Conservation (phyloP, 148 eudicot species). For the Rhododendron vialii region DNA sequence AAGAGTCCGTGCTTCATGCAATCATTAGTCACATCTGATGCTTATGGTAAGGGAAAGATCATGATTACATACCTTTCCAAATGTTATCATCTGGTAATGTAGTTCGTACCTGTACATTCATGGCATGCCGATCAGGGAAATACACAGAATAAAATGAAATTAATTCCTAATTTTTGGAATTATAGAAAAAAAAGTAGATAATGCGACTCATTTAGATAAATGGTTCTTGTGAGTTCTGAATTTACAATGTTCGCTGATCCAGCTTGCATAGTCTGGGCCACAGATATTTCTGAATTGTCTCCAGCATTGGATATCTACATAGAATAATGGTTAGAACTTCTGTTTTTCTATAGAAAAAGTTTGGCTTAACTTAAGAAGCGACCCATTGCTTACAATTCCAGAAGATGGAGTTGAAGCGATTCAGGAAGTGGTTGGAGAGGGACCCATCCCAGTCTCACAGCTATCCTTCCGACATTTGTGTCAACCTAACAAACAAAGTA, state of each 20-base stretch:
- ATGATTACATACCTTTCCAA: constrained; percentile 55
- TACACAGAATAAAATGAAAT: not conserved
- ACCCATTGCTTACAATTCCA: constrained; percentile 40
- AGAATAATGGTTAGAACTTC: not conserved
- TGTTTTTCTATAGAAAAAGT: not conserved
- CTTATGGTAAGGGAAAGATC: not conserved
- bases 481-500: constrained; percentile 36
- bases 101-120: constrained; percentile 50
- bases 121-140: constrained; percentile 15
- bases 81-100: constrained; percentile 75
- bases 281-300: constrained; percentile 59
- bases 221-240: constrained; percentile 11
- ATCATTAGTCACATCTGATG: not conserved
- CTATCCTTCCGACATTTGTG: constrained; percentile 54
- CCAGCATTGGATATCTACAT: constrained; percentile 58
- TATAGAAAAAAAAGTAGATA: not conserved
- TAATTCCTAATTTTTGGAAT: not conserved
- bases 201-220: not conserved
- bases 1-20: not conserved
- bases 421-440: constrained; percentile 62
- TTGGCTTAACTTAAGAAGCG: not conserved
- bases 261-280: constrained; percentile 73
- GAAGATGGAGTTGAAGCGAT: constrained; percentile 53
- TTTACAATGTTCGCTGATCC: constrained; percentile 60
- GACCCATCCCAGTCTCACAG: constrained; percentile 62